These are phyloP conservation scores for Carex sylvatica DNA, from an alignment of 202 grass and related monocot genomes.

Conservation along the genomic window DNA sequence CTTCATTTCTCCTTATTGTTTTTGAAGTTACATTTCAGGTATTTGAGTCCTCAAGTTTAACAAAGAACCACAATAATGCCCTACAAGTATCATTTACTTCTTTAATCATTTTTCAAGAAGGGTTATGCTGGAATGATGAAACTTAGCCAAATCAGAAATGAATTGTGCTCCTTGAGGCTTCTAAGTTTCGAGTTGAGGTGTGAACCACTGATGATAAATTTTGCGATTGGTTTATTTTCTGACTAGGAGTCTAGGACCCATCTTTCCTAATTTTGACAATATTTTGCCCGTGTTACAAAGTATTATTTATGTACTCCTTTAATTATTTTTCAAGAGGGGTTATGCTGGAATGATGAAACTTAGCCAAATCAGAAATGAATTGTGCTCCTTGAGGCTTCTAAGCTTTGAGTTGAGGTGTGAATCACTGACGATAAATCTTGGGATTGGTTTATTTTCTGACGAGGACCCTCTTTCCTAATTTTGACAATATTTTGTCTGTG, in stretches of 20 bases:
- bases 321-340: constrained; percentile 17
- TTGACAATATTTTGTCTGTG: not conserved
- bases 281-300: not conserved
- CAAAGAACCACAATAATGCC: not conserved
- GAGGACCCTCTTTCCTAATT: not conserved
- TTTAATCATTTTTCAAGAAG: constrained; percentile 15
- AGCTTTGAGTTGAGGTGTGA: constrained; percentile 22
- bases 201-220: constrained; percentile 12
- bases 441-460: constrained; percentile 32
- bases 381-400: constrained; percentile 53
- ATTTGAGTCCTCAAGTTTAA: not conserved
- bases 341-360: constrained; percentile 67
- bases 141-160: constrained; percentile 80
- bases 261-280: not conserved
- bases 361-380: constrained; percentile 74
- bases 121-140: constrained; percentile 60
- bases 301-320: not conserved
- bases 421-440: constrained; percentile 19
- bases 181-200: constrained; percentile 25
- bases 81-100: not conserved
- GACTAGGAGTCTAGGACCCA: not conserved
- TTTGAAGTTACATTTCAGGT: not conserved
- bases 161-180: constrained; percentile 54
- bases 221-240: constrained; percentile 31
- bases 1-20: not conserved